Evolutionary conservation across 2,329 filamentous ascomycete genomes (phyloP).

Genomic region (Xylaria hypoxylon): DNA sequence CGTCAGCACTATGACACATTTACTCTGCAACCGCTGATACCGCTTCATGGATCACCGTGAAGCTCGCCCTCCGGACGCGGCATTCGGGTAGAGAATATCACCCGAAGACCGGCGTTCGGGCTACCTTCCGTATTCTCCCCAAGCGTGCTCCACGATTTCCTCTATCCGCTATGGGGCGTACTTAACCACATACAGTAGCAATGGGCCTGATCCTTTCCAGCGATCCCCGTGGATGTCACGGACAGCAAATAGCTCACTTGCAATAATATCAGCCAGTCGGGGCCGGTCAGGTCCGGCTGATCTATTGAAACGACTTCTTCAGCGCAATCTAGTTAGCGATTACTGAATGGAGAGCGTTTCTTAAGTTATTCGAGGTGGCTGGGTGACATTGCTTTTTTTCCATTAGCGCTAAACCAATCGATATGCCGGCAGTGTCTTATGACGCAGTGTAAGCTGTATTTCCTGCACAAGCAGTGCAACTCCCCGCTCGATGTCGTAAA

Average conservation of each 20-base stretch:
- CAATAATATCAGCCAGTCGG: too few relatives aligned
- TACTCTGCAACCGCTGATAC: too few relatives aligned
- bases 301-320: too few relatives aligned
- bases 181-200: neutral
- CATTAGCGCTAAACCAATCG: neutral
- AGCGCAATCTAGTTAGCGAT: neutral
- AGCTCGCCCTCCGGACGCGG: too few relatives aligned
- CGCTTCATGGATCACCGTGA: too few relatives aligned
- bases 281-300: too few relatives aligned
- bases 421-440: too few relatives aligned
- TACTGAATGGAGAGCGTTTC: neutral
- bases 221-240: neutral
- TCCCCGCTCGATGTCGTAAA: neutral
- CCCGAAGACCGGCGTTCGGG: too few relatives aligned
- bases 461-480: neutral
- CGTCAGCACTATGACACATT: too few relatives aligned
- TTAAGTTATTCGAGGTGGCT: neutral
- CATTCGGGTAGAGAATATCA: too few relatives aligned
- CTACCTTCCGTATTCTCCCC: too few relatives aligned
- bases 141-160: neutral
- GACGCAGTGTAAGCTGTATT: too few relatives aligned
- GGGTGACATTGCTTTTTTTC: neutral
- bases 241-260: neutral
- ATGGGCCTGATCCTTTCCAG: neutral
- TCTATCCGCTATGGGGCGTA: neutral